Percentiles rank a stretch among this genome's conserved stretches.
phyloP scores from a whole-genome alignment of 108 stramenopile species.

The Aureococcus anophagefferens region DNA sequence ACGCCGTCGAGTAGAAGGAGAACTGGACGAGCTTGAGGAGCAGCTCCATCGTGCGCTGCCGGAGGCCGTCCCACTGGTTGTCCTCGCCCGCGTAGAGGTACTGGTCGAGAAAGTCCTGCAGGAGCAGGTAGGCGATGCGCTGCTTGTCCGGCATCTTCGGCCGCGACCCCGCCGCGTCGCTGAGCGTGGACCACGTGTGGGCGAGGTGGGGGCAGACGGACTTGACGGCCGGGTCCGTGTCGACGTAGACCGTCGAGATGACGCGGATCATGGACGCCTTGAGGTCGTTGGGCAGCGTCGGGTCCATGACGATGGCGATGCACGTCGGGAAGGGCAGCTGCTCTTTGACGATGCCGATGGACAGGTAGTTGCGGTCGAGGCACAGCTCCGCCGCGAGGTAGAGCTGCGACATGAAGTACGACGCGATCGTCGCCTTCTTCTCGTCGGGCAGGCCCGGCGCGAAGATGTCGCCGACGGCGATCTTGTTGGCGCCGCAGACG shows the following conservation, averaged over 20 bases:
- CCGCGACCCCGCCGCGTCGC: too few species aligned
- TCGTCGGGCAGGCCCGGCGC: too few species aligned
- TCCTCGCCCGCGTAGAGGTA: conserved; percentile 12
- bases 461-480: conserved; percentile 3
- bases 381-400: conserved; percentile 26
- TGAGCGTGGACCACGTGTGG: conserved; percentile 13
- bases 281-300: conserved; percentile 7
- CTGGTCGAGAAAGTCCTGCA: conserved; percentile 11
- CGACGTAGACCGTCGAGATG: conserved; percentile 22
- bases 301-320: conserved; percentile 12
- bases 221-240: conserved; percentile 12
- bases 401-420: conserved; percentile 28
- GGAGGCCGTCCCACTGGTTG: too few species aligned
- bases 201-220: conserved; percentile 15
- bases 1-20: conserved; percentile 8
- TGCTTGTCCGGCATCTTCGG: neutral
- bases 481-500: neutral
- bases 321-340: conserved; percentile 11
- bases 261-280: conserved; percentile 15
- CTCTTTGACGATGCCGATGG: conserved; percentile 17
- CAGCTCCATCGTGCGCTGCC: conserved; percentile 10
- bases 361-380: conserved; percentile 26
- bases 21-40: conserved; percentile 16
- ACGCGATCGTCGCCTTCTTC: conserved; percentile 15
- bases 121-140: conserved; percentile 5